Evolutionary conservation across 2,329 filamentous ascomycete genomes (phyloP).

Genomic region (Cryphonectria nitschkei): DNA sequence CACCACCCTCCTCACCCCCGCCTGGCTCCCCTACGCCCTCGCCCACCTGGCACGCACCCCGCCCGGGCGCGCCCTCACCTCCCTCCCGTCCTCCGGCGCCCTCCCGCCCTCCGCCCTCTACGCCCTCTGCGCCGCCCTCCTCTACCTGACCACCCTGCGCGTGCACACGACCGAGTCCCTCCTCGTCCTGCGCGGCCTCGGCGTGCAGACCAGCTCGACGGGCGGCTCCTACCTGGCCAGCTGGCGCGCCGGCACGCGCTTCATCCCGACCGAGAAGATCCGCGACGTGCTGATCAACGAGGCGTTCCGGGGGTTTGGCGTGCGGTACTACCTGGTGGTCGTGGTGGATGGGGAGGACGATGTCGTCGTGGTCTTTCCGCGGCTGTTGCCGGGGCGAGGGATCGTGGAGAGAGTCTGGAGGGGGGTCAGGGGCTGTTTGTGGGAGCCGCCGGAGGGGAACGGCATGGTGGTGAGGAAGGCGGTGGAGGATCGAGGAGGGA

Average conservation of each 20-base stretch:
- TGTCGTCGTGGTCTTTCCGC: conserved; percentile 93
- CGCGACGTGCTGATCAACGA: conserved; percentile 94
- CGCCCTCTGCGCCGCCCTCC: conserved; percentile 40
- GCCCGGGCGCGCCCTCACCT: conserved; percentile 38
- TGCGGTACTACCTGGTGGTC: conserved; percentile 85
- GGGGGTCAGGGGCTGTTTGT: conserved; percentile 79
- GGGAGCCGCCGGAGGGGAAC: conserved; percentile 55
- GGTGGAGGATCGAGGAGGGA: conserved; percentile 36
- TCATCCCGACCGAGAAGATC: conserved; percentile 89
- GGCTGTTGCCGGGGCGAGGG: conserved; percentile 70
- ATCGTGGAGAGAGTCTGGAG: conserved; percentile 91
- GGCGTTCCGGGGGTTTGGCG: conserved; percentile 90
- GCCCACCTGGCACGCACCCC: conserved; percentile 36
- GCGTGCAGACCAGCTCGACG: conserved; percentile 82
- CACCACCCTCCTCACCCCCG: conserved; percentile 26
- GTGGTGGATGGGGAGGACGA: conserved; percentile 88
- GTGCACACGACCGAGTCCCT: conserved; percentile 75
- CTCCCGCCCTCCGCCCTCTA: conserved; percentile 45
- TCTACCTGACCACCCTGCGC: conserved; percentile 51
- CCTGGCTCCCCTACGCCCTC: conserved; percentile 36
- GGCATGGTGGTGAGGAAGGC: conserved; percentile 26
- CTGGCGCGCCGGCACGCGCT: conserved; percentile 48
- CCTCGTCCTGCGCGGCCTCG: conserved; percentile 84
- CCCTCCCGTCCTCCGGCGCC: conserved; percentile 39
- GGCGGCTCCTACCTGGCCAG: conserved; percentile 66